A percentile compares a stretch with the other conserved stretches of the same genome.
Evolutionary conservation across 345 rosid genomes (phyloP).

Genomic region (Barbarea vulgaris): DNA sequence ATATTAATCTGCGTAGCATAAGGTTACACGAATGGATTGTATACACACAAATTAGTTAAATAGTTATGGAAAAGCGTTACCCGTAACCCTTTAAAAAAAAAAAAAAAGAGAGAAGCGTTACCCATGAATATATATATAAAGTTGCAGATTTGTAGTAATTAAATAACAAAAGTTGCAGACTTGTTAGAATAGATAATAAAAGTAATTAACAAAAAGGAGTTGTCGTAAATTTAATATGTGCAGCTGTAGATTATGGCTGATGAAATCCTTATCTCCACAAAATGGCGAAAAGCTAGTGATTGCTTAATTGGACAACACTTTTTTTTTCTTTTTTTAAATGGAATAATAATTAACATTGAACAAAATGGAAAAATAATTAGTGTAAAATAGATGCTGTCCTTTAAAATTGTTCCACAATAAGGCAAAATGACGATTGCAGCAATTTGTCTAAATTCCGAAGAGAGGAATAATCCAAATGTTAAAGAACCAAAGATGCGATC

Average conservation of each 20-base stretch:
- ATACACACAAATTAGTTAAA: neutral
- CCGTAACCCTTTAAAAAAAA: too few relatives aligned
- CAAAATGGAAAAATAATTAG: neutral
- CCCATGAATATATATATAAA: too few relatives aligned
- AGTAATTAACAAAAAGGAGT: neutral
- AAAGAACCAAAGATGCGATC: neutral
- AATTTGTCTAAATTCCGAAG: constrained; percentile 11
- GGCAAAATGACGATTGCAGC: constrained; percentile 2
- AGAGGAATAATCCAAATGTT: constrained; percentile 11
- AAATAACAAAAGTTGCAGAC: neutral
- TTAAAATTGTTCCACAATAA: neutral
- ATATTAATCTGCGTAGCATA: neutral
- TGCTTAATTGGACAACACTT: constrained; percentile 33
- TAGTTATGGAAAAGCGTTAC: constrained; percentile 3
- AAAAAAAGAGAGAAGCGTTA: too few relatives aligned
- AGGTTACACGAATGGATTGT: neutral
- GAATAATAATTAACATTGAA: constrained; percentile 1
- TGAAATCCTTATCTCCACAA: constrained; percentile 26
- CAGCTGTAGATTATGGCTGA: constrained; percentile 21
- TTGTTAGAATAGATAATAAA: constrained; percentile 3
- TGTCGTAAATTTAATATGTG: neutral
- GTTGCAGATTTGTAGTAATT: neutral
- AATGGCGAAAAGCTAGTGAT: constrained; percentile 23
- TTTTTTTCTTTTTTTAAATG: neutral
- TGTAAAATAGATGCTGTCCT: neutral